phyloP scores from a whole-genome alignment of 768 basidiomycete species.

The Tylopilus plumbeoviolaceoides region DNA sequence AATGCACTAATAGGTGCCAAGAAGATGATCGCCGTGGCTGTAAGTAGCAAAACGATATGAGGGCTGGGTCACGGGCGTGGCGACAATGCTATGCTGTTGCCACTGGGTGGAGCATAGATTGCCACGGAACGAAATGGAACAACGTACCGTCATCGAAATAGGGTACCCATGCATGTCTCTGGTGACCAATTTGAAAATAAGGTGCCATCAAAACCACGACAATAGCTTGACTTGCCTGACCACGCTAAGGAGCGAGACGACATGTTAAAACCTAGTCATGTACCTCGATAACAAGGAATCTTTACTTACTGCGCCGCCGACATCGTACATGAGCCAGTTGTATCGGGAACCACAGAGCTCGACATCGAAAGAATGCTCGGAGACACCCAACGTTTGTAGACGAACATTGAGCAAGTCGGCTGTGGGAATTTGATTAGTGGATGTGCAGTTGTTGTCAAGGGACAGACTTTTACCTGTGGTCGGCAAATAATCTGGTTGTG shows the following conservation, averaged over 20 bases:
- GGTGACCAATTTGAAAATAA: conserved; percentile 15
- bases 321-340: conserved; percentile 79
- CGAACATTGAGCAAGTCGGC: conserved; percentile 79
- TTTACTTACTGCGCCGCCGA: conserved; percentile 70
- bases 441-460: not conserved
- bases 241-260: conserved; percentile 40
- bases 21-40: conserved; percentile 83
- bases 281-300: not conserved
- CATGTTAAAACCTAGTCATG: not conserved
- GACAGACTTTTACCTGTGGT: conserved; percentile 48
- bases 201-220: conserved; percentile 11
- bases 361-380: conserved; percentile 72
- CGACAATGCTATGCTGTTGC: conserved; percentile 18
- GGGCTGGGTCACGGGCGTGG: conserved; percentile 6
- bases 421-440: conserved; percentile 24
- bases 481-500: conserved; percentile 66
- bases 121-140: conserved; percentile 5
- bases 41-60: conserved; percentile 6
- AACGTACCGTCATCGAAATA: conserved; percentile 79
- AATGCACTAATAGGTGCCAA: conserved; percentile 84
- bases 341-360: conserved; percentile 57
- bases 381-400: conserved; percentile 74
- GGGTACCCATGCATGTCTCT: conserved; percentile 80
- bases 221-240: conserved; percentile 44
- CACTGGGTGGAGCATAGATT: conserved; percentile 8